Base-by-base conservation (phyloP, 176 grass and related monocot species). In the Rhynchospora pubera region DNA sequence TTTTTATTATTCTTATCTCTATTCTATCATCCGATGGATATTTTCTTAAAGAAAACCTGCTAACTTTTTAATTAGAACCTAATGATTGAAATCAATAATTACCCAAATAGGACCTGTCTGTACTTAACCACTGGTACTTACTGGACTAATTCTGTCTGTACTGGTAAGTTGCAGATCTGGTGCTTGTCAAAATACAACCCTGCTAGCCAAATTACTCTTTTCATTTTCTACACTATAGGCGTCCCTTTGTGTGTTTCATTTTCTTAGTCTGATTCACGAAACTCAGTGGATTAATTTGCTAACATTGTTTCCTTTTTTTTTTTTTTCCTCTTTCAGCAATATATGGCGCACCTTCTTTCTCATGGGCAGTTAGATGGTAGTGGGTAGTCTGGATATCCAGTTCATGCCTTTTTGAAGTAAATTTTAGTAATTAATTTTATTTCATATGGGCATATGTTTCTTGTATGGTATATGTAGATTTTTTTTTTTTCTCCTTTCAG, bases 291-390 rank as follows among this genome's bases (percentile, higher is more conserved):
- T 7, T 23, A 22, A 62, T 79, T 69, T 58, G 50, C 7, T 22
- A 83, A 61, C 60, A 57, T 45, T 32, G 57, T 60, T 24, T 81
- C 12, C 72, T 62, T 45, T 70, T 2, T 16, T 3, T 46, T 55
- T 26, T 43, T 23, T n/a, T n/a, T n/a, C n/a, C n/a, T 56, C 80
- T 83, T 85, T 85, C 89, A 97, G 91, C 91, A 97, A 97, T 91
- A 97, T 50, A 89, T 93, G 89, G 84, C 94, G 16, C 94, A 93
- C 73, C 85, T 97, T 83, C 89, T 97, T 34, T 97, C 94, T 73
- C 91, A 91, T 67, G 94, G 89, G 13, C 94, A 91, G 63, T 75
- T 91, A 4, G 89, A 91, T 15, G 89, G 94, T 77, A 90, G 84
- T 0, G 91, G 89, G 68, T 93, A 89, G 71, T 22, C 26, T 65